Base-by-base conservation (phyloP, 805 yeast genomes). In the Wickerhamomyces canadensis region DNA sequence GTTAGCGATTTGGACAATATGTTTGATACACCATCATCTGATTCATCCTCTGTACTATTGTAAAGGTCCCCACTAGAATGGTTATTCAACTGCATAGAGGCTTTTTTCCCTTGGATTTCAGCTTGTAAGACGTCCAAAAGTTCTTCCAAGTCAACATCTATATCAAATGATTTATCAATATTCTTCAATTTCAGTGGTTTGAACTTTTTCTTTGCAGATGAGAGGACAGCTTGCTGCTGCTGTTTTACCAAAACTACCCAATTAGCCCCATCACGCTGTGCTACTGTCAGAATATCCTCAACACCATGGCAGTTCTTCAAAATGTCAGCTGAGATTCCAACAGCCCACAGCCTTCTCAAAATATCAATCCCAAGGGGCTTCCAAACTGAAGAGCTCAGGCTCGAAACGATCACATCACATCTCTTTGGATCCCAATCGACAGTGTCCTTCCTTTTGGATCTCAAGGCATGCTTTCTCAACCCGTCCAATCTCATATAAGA, bases 211-310 rank as follows among this genome's bases (percentile, higher is more conserved):
- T 72, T 70, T 16, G 58, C 53, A 28, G 38, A 35, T 13, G 27
- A 45, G 13, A 43, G 47, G 15, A 33, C 6, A 19, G 47, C 53
- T n/a, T 51, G 37, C 15, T 48, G 62, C 33, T 80, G 79, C 43
- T 85, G 95, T 52, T 85, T 85, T 35, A 91, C 78, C 25, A 84
- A 63, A 6, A 93, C 72, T 1, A 89, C 65, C 84, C 93, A 80
- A 33, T 76, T 80, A 13, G 80, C 82, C 16, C 89, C 87, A 42
- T 82, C 87, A 7, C 60, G 58, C 30, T 71, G 70, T 0, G 95
- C 94, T 25, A 72, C 68, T 14, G 73, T 68, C 8, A 75, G 52
- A 26, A 80, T 70, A 37, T 84, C 95, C 45, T 91, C 96, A 17
- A 77, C 58, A 3, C 65, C 58, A 35, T 60, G 63, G 30, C 70